Base-by-base conservation (phyloP, 176 grass and related monocot genomes). In the Bolboschoenus planiculmis region DNA sequence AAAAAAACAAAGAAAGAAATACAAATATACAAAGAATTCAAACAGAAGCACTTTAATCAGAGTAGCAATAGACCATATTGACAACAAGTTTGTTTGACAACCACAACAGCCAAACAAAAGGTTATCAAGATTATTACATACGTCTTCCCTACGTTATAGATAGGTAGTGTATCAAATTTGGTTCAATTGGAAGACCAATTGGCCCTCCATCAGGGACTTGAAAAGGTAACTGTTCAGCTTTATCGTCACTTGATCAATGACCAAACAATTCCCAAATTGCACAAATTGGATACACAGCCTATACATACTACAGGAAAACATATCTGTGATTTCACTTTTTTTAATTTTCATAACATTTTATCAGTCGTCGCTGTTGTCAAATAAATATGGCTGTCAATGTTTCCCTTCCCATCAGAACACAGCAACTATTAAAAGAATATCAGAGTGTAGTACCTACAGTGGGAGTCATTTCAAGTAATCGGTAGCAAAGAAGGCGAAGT, bases 401-500 rank as follows among this genome's bases (percentile, higher is more conserved):
- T 44, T 74, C 68, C 13, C 9, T 74, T 74, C 23, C 68, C 47
- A 15, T 43, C 29, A 83, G 61, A 83, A 21, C 16, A 71, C 50
- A 53, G n/a, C 33, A 83, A 65, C 26, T 13, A 56, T 67, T 43
- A 68, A 31, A 74, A 55, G 55, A 87, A 76, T n/a, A 76, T 74
- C 30, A 21, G 29, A 76, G 43, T 70, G 57, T 58, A 85, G 71
- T 85, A 85, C 92, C 90, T 95, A 98, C 92, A 70, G 58, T 59
- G 34, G 78, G 79, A 53, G 85, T 89, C 86, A 90, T 79, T 44
- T 99, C 96, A 93, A 95, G 89, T 74, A 99, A 87, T 29, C 85
- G 85, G 70, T 99, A 99, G 63, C 96, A 99, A 46, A 93, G 42
- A 23, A 84, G 33, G 7, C 93, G 85, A 86, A 99, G 77, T 81